Evolutionary conservation across 1,284 basidiomycete species (phyloP).

Genomic region (Microbotryum lychnidis-dioicae): DNA sequence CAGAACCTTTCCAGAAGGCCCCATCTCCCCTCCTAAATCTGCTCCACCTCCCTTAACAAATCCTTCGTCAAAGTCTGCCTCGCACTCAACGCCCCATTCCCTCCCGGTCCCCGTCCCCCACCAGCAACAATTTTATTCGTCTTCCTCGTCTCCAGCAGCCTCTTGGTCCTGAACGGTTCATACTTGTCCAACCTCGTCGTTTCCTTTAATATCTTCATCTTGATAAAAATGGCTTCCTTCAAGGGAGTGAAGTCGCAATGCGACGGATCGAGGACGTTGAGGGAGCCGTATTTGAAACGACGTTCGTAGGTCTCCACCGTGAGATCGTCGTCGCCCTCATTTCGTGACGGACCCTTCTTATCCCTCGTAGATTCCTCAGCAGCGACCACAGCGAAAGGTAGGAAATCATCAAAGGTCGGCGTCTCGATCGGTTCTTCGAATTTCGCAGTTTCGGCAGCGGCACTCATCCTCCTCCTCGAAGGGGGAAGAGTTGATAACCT

Average conservation of each 20-base stretch:
- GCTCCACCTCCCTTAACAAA: too few relatives aligned
- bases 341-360: constrained; percentile 36
- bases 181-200: constrained; percentile 4
- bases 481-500: too few relatives aligned
- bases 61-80: too few relatives aligned
- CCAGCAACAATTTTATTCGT: too few relatives aligned
- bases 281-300: constrained; percentile 68
- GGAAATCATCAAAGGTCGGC: constrained; percentile 1
- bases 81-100: too few relatives aligned
- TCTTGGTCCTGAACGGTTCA: constrained; percentile 1
- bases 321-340: constrained; percentile 50
- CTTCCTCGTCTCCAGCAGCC: not conserved
- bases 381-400: constrained; percentile 68
- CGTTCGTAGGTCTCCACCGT: constrained; percentile 57
- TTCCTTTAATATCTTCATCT: constrained; percentile 33
- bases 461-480: too few relatives aligned
- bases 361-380: constrained; percentile 50
- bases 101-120: too few relatives aligned
- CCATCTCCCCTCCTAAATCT: too few relatives aligned
- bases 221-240: constrained; percentile 65
- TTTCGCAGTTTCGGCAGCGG: too few relatives aligned
- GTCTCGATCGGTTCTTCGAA: too few relatives aligned
- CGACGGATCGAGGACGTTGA: constrained; percentile 68
- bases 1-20: too few relatives aligned
- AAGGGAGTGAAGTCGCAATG: constrained; percentile 76